Conservation (phyloP, 2,329 filamentous ascomycete genomes). For the Ciborinia camelliae region DNA sequence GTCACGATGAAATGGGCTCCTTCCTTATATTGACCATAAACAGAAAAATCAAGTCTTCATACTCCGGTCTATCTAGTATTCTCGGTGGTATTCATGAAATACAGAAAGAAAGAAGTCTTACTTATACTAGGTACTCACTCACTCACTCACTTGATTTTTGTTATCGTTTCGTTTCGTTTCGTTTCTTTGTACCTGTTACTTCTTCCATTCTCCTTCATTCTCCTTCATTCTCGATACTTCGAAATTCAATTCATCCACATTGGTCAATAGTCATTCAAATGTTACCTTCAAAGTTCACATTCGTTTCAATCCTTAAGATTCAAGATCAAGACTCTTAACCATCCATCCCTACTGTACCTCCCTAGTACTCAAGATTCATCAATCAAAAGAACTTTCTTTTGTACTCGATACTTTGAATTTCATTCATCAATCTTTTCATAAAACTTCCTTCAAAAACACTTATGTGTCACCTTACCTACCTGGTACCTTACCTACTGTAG, state of each 20-base stretch:
- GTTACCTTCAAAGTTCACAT: not conserved
- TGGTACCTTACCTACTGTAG: too few relatives aligned
- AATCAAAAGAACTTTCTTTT: not conserved
- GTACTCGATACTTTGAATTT: not conserved
- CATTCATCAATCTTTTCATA: not conserved
- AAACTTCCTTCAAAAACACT: not conserved
- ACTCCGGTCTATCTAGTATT: not conserved
- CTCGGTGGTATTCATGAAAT: constrained; percentile 11
- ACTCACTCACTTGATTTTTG: not conserved
- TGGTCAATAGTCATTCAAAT: not conserved
- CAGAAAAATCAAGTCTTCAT: not conserved
- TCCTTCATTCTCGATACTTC: not conserved
- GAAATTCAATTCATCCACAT: too few relatives aligned
- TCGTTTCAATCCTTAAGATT: not conserved
- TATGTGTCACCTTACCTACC: too few relatives aligned
- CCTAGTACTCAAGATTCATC: too few relatives aligned
- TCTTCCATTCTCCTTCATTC: not conserved
- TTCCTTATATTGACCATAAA: not conserved
- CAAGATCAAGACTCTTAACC: not conserved
- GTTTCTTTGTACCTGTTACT: not conserved
- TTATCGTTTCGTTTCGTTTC: not conserved
- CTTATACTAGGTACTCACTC: not conserved
- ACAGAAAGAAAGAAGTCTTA: constrained; percentile 14
- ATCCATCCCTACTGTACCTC: too few relatives aligned
- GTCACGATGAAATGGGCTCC: not conserved